Evolutionary conservation across 345 rosid species (phyloP).

Genomic region (Euphorbia tirucalli): DNA sequence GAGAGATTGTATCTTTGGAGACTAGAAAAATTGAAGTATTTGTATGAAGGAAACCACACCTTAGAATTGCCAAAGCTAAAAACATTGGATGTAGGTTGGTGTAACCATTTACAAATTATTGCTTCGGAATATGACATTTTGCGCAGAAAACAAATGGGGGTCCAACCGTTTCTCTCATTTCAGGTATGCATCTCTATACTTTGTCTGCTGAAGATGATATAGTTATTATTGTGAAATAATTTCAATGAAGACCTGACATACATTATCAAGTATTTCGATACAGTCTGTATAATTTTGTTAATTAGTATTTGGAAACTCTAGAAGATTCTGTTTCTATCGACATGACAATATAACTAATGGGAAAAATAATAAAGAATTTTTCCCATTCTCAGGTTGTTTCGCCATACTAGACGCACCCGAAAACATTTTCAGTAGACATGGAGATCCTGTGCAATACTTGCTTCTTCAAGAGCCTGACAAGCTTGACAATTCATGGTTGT

Average conservation of each 20-base stretch:
- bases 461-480: not conserved
- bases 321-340: too few species aligned
- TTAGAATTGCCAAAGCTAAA: conserved; percentile 16
- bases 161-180: conserved; percentile 6
- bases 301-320: too few species aligned
- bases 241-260: not conserved
- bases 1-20: not conserved
- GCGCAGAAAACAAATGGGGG: not conserved
- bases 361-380: too few species aligned
- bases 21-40: conserved; percentile 8
- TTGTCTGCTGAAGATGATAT: not conserved
- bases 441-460: not conserved
- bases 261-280: too few species aligned
- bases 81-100: not conserved
- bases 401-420: not conserved
- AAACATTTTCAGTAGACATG: not conserved
- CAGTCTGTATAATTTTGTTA: too few species aligned
- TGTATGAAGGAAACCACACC: conserved; percentile 10
- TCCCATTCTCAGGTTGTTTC: conserved; percentile 4
- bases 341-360: too few species aligned
- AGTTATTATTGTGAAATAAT: not conserved
- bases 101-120: not conserved
- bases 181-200: not conserved
- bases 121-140: not conserved
- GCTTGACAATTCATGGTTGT: not conserved